Base-by-base conservation (phyloP, 768 basidiomycete genomes). In the Mycena rosella region DNA sequence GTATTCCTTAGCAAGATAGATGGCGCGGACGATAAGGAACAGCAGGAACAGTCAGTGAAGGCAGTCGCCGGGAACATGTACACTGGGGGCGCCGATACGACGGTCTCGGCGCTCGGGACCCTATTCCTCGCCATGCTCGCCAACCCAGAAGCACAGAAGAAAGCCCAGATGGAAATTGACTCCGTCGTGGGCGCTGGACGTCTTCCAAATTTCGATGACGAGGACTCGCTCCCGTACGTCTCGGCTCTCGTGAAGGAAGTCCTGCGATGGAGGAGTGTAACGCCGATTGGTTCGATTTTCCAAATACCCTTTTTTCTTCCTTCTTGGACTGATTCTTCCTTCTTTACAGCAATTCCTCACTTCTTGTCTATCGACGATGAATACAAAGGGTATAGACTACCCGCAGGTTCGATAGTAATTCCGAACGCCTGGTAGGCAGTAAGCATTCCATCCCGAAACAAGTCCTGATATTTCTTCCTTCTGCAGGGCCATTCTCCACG, bases 111-210 rank as follows among this genome's bases (percentile, higher is more conserved):
- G 0, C 53, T 67, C 24, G 47, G 24, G 3, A 75, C 59, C 17
- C 80, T 80, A 60, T 22, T 82, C 20, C 67, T 80, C 2, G 75
- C 75, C 3, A 79, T 81, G 79, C 63, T 76, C 2, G 22, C 30
- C 73, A 47, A 78, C 54, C 80, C 79, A 0, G 74, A 80, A 11
- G 69, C 72, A 5, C 80, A 81, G 58, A 61, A 52, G 13, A 76
- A 76, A 42, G 78, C 77, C 2, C 77, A 78, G 53, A 60, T 53
- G 27, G 80, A 81, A 54, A 71, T 82, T 6, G 78, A 82, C 52
- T 45, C 67, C 0, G 70, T 79, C n/a, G 61, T 78, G 1, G 79
- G 79, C 5, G 52, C 58, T 38, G 74, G 73, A 11, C 65, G 74
- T 7, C 65, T 80, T 42, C 76, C 78, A 1, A 68, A 55, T 1